These are phyloP conservation scores for Diaporthe nobilis DNA, from an alignment of 2,329 filamentous ascomycete genomes.

Conservation along the genomic window DNA sequence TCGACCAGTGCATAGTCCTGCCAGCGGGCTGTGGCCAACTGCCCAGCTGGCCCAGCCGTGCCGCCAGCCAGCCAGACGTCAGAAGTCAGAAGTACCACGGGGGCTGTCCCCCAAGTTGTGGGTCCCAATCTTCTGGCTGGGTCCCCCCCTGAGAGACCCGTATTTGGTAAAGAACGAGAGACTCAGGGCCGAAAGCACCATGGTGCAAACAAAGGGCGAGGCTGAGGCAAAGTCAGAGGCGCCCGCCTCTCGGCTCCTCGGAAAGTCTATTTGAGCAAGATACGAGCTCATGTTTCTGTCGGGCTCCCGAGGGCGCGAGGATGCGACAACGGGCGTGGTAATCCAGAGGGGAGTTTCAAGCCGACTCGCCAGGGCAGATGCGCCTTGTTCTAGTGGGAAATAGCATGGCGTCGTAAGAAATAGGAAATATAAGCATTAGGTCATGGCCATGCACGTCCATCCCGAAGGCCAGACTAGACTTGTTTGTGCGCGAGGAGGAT, in stretches of 20 bases:
- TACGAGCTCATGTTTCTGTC: constrained; percentile 11
- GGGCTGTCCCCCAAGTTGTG: constrained; percentile 13
- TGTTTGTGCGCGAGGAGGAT: neutral
- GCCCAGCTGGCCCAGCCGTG: constrained; percentile 5
- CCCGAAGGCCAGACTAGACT: constrained; percentile 4
- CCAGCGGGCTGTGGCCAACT: constrained; percentile 9
- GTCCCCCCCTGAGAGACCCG: constrained; percentile 31
- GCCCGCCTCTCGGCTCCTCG: neutral
- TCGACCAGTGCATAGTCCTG: constrained; percentile 3
- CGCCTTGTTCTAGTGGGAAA: constrained; percentile 7
- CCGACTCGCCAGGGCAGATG: neutral
- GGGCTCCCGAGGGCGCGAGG: neutral
- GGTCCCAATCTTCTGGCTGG: constrained; percentile 30
- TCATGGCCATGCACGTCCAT: neutral
- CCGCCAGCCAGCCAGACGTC: neutral
- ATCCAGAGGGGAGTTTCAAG: neutral
- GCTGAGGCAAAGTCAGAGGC: neutral
- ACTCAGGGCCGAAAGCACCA: neutral
- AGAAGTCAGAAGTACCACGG: neutral
- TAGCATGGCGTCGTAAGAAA: constrained; percentile 4
- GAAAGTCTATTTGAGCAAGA: constrained; percentile 6
- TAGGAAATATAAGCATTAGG: neutral
- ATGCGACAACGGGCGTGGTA: neutral
- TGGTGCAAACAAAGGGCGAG: constrained; percentile 15
- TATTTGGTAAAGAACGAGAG: constrained; percentile 9